These are phyloP conservation scores for Capsicum pubescens DNA, from an alignment of 257 asterid genomes.

Conservation along the genomic window DNA sequence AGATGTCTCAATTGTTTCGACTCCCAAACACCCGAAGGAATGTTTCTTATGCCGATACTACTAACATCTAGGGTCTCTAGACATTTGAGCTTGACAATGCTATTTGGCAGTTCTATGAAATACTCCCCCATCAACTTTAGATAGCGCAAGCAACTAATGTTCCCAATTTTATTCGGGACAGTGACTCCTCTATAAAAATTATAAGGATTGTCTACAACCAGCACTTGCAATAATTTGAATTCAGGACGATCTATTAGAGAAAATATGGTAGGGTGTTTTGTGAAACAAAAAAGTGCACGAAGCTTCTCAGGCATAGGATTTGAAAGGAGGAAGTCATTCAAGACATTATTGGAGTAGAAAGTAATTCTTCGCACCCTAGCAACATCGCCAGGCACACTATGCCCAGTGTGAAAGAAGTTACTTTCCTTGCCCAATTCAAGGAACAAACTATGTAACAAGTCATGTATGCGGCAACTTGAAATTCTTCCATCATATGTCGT, in stretches of 20 bases:
- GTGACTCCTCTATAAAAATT: no score
- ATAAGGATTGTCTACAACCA: not conserved
- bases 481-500: not conserved
- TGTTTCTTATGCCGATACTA: not conserved
- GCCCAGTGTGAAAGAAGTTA: not conserved
- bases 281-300: not conserved
- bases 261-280: not conserved
- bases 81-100: not conserved
- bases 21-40: constrained; percentile 25
- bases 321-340: not conserved
- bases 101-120: not conserved
- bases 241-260: not conserved
- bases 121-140: not conserved
- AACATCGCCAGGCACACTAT: not conserved
- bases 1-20: constrained; percentile 9
- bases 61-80: constrained; percentile 29
- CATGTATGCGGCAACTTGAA: not conserved
- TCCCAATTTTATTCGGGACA: no score
- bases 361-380: not conserved
- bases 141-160: constrained; percentile 22
- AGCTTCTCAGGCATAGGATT: not conserved
- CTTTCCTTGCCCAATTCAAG: not conserved
- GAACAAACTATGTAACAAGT: not conserved
- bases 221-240: constrained; percentile 2
- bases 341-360: not conserved